Base-by-base conservation (phyloP, 805 yeast species). In the Candida maesae region DNA sequence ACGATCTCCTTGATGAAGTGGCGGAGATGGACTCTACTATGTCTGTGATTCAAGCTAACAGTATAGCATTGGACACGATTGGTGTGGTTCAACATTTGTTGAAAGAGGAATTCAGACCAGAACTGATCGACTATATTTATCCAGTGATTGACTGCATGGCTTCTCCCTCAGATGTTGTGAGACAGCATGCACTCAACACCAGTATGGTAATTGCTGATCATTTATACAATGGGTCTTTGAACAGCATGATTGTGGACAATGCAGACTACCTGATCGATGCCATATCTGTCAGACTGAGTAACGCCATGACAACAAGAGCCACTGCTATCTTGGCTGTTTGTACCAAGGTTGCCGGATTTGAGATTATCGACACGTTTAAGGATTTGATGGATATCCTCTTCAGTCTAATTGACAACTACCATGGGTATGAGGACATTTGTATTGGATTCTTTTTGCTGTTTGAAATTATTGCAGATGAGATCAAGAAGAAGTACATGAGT, bases 241-340 rank as follows among this genome's bases (percentile, higher is more conserved):
- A 65, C 25, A 60, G 61, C 3, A 56, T 91, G 44, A 68, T 93
- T 2, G 53, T 71, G 27, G 78, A 77, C 19, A 91, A 89, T 57
- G 71, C 79, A 42, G 96, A 91, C 52, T 90, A 90, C 55, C 61
- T 91, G 15, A 66, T 89, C 13, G 97, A 93, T 56, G 65, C 88
- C 0, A 66, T 89, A n/a, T 82, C 95, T 3, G 61, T 79, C 21
- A 76, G 74, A 46, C 65, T 93, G 39, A 78, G 87, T 20, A 75
- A 84, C 3, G 79, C 89, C 5, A 70, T 81, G 41, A 73, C 91
- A 5, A 75, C 88, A 2, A 91, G 96, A 2, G 71, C 88, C 9
- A 73, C 88, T 4, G 78, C 80, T 0, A 79, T 90, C 3, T 64
- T 91, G 29, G 70, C 83, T 34, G 81, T 87, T 4, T 63, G 91